Evolutionary conservation across 768 basidiomycete genomes (phyloP).

Genomic region (Naganishia kalamii): DNA sequence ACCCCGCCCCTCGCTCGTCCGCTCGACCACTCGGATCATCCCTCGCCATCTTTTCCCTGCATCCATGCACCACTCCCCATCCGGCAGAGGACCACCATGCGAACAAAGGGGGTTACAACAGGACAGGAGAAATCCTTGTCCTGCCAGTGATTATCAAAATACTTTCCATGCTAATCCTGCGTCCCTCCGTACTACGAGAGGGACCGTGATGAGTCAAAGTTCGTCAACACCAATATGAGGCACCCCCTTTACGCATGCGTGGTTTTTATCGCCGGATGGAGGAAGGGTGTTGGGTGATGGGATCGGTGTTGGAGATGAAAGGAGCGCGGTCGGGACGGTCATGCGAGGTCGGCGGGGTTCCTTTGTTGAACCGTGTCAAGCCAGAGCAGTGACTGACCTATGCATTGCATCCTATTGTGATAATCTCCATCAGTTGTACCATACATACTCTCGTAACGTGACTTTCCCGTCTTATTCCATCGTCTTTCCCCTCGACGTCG

Average conservation of each 20-base stretch:
- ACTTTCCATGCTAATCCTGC: conserved; percentile 27
- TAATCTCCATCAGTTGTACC: conserved; percentile 12
- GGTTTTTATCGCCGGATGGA: background rate
- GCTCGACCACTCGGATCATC: background rate
- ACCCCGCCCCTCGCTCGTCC: background rate
- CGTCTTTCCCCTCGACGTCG: background rate
- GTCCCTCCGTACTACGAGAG: conserved; percentile 10
- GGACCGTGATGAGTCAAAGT: conserved; percentile 21
- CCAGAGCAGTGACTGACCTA: conserved; percentile 17
- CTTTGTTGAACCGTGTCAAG: background rate
- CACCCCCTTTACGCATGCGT: conserved; percentile 10
- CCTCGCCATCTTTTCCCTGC: background rate
- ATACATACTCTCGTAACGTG: conserved; percentile 5
- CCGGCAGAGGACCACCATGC: background rate
- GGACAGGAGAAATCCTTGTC: background rate
- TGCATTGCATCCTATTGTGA: background rate
- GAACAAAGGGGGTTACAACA: background rate
- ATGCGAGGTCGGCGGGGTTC: background rate
- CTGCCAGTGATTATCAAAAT: conserved; percentile 22
- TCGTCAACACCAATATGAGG: conserved; percentile 21
- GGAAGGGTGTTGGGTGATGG: background rate
- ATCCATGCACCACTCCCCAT: background rate
- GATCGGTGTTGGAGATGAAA: background rate
- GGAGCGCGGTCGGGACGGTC: background rate
- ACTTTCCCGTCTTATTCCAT: background rate